Evolutionary conservation across 2,329 filamentous ascomycete species (phyloP).

Genomic region (Piedraia hortae): DNA sequence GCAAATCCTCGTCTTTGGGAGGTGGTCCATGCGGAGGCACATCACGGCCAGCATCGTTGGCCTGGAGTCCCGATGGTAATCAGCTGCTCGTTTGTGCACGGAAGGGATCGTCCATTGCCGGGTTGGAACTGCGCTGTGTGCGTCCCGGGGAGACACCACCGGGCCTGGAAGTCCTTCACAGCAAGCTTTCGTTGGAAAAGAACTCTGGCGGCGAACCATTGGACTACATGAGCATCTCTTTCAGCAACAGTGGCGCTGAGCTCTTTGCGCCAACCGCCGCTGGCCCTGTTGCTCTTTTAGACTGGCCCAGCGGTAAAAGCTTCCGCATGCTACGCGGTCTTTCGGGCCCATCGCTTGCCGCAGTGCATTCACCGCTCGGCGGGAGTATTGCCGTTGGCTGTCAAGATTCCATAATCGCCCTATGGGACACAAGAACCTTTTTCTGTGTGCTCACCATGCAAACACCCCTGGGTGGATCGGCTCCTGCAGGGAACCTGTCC

Average conservation of each 20-base stretch:
- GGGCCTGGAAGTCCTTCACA: no score
- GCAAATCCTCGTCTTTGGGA: conserved; percentile 16
- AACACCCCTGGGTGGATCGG: conserved; percentile 1
- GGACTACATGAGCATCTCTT: conserved; percentile 42
- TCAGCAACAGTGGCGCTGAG: conserved; percentile 44
- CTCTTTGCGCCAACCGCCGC: conserved; percentile 44
- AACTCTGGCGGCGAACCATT: no score
- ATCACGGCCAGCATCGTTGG: no score
- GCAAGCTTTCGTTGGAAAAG: neutral
- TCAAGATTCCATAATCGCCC: conserved; percentile 43
- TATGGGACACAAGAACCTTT: conserved; percentile 59
- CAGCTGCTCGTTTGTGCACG: conserved; percentile 45
- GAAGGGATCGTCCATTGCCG: conserved; percentile 25
- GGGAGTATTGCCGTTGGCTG: conserved; percentile 48
- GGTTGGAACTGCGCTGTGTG: conserved; percentile 12
- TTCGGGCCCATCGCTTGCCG: conserved; percentile 41
- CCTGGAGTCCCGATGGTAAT: conserved; percentile 45
- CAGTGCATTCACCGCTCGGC: conserved; percentile 42
- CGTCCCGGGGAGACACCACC: conserved; percentile 3
- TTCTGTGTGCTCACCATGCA: conserved; percentile 40
- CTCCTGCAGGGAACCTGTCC: conserved; percentile 25
- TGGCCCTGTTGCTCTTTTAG: conserved; percentile 41
- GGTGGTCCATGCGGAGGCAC: conserved; percentile 16
- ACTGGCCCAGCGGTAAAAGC: conserved; percentile 32
- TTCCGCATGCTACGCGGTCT: conserved; percentile 38